Conservation (phyloP, 495 filamentous ascomycete genomes). For the Lophium mytilinum region DNA sequence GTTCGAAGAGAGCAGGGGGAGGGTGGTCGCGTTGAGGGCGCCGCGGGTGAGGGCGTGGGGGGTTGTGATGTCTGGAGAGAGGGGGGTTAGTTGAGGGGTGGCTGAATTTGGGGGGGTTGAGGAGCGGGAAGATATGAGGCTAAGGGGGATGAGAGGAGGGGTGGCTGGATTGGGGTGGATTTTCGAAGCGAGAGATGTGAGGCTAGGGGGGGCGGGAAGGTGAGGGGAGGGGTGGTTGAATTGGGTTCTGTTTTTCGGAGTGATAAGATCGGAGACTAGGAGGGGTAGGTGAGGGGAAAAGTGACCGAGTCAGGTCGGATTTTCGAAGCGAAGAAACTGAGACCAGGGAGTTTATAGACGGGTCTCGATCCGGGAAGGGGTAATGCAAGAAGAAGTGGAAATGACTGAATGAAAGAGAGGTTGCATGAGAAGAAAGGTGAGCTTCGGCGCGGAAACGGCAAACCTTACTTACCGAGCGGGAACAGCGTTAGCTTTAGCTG, state of each 20-base stretch:
- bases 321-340: too few species aligned
- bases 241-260: too few species aligned
- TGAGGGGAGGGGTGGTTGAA: not conserved
- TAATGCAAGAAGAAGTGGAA: not conserved
- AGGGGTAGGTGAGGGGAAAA: too few species aligned
- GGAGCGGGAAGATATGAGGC: not conserved
- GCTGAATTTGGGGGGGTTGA: not conserved
- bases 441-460: too few species aligned
- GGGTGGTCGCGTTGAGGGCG: constrained; percentile 49
- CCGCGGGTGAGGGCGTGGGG: constrained; percentile 58
- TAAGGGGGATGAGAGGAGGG: not conserved
- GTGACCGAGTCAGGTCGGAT: too few species aligned
- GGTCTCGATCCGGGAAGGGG: not conserved
- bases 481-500: constrained; percentile 70
- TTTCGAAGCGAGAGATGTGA: not conserved
- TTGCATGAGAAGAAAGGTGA: not conserved
- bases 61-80: constrained; percentile 57
- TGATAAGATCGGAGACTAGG: too few species aligned
- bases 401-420: not conserved
- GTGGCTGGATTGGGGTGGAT: not conserved
- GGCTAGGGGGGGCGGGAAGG: not conserved
- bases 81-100: not conserved
- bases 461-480: constrained; percentile 49
- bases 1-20: constrained; percentile 43
- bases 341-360: too few species aligned